These are phyloP conservation scores for Kregervanrija delftensis DNA, from an alignment of 805 yeast genomes.

Conservation along the genomic window DNA sequence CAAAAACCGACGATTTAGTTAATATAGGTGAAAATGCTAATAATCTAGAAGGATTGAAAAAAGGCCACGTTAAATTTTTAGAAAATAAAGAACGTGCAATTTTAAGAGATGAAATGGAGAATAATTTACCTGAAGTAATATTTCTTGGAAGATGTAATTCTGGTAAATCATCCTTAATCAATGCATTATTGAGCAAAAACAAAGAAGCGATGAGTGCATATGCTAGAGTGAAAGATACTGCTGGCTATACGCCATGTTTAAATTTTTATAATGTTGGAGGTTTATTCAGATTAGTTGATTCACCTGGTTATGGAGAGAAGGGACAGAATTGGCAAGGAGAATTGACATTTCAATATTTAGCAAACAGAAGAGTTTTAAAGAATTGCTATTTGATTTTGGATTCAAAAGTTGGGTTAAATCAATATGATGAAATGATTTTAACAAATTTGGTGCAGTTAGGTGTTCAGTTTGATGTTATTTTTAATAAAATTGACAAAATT, in stretches of 20 bases:
- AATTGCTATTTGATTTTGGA: conserved; percentile 59
- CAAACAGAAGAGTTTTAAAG: conserved; percentile 43
- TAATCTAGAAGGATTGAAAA: conserved; percentile 16
- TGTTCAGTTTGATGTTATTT: conserved; percentile 62
- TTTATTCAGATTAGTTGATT: conserved; percentile 62
- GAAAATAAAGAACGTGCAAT: conserved; percentile 19
- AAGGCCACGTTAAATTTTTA: conserved; percentile 20
- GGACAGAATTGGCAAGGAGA: conserved; percentile 66
- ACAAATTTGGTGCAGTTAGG: conserved; percentile 47
- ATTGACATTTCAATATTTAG: conserved; percentile 56
- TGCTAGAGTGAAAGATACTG: conserved; percentile 36
- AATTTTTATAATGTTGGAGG: conserved; percentile 67
- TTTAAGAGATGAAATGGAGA: conserved; percentile 19
- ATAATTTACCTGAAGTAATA: conserved; percentile 63
- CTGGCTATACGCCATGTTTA: conserved; percentile 50
- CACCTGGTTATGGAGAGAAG: conserved; percentile 85
- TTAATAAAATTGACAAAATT: conserved; percentile 70
- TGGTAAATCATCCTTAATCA: conserved; percentile 77
- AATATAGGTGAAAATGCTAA: conserved; percentile 3
- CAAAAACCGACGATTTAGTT: neutral
- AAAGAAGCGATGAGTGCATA: conserved; percentile 20
- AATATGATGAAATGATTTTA: conserved; percentile 48
- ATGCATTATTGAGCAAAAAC: conserved; percentile 44
- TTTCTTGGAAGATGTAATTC: conserved; percentile 77
- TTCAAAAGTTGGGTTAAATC: conserved; percentile 51